phyloP scores from a whole-genome alignment of 352 stramenopile species.

The Pythium brassicae region DNA sequence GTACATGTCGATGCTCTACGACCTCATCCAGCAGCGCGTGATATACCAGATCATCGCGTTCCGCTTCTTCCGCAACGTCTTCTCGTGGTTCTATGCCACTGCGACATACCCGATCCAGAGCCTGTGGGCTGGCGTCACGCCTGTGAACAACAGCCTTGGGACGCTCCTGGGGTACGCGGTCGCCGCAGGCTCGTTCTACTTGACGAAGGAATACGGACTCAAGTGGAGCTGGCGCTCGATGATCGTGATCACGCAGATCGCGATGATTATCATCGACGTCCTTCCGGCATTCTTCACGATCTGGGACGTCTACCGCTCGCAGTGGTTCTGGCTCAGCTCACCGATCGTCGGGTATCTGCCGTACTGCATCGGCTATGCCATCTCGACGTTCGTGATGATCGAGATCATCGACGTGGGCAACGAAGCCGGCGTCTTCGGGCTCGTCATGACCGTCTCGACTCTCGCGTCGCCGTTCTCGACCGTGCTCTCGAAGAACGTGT shows the following conservation, averaged over 20 bases:
- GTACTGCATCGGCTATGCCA: constrained; percentile 10
- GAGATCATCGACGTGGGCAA: constrained; percentile 21
- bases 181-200: constrained; percentile 24
- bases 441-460: constrained; percentile 20
- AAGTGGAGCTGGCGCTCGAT: constrained; percentile 54
- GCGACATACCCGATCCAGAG: constrained; percentile 38
- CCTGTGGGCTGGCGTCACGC: constrained; percentile 34
- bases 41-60: constrained; percentile 54
- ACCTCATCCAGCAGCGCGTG: constrained; percentile 48
- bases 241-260: constrained; percentile 30
- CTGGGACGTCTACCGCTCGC: constrained; percentile 26
- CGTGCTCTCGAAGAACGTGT: constrained; percentile 14
- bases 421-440: constrained; percentile 18
- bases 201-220: constrained; percentile 29
- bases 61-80: constrained; percentile 57
- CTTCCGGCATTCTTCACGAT: constrained; percentile 28
- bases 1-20: constrained; percentile 29
- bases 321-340: constrained; percentile 33
- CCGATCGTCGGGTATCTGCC: constrained; percentile 19
- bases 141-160: constrained; percentile 36
- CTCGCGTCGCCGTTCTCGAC: constrained; percentile 19
- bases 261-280: constrained; percentile 14
- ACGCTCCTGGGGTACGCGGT: constrained; percentile 34
- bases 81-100: constrained; percentile 38
- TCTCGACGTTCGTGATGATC: constrained; percentile 16